phyloP scores from a whole-genome alignment of 192 early-diverging fungal genomes.

The Umbelopsis isabellina region DNA sequence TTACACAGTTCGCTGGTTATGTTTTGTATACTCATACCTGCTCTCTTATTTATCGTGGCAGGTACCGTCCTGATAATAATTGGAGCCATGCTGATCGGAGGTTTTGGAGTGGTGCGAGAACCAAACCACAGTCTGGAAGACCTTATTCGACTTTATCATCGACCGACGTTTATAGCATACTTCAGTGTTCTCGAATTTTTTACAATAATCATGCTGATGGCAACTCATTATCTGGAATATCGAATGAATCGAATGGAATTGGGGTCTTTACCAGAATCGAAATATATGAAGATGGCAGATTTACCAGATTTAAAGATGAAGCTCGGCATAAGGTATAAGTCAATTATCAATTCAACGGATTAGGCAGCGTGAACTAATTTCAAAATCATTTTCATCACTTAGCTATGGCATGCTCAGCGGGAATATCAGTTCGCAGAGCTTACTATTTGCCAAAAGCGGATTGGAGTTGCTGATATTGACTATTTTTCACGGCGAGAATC shows the following conservation, averaged over 20 bases:
- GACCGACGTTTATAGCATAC: conserved; percentile 69
- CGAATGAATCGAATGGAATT: conserved; percentile 23
- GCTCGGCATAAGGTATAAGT: conserved; percentile 37
- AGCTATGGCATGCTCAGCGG: conserved; percentile 70
- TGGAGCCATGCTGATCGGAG: conserved; percentile 66
- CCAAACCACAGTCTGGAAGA: conserved; percentile 69
- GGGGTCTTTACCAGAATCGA: not conserved
- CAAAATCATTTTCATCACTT: not conserved
- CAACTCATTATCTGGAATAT: conserved; percentile 49
- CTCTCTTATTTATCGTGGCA: conserved; percentile 24
- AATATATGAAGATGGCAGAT: conserved; percentile 1
- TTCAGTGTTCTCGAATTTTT: conserved; percentile 59
- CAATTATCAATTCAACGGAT: not conserved
- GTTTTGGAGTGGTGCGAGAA: conserved; percentile 79
- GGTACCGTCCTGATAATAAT: conserved; percentile 70
- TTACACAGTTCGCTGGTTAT: not conserved
- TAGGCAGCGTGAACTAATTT: not conserved
- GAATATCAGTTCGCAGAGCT: conserved; percentile 71
- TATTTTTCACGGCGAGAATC: conserved; percentile 57
- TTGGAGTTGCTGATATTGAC: conserved; percentile 72
- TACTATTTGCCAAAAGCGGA: conserved; percentile 80
- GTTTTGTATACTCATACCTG: not conserved
- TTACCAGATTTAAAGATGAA: conserved; percentile 28
- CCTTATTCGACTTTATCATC: conserved; percentile 65
- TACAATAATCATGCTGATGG: conserved; percentile 50